Evolutionary conservation across 768 basidiomycete species (phyloP), one percentile per base, ranked within the genome.

Genomic region (Lactarius indigo): DNA sequence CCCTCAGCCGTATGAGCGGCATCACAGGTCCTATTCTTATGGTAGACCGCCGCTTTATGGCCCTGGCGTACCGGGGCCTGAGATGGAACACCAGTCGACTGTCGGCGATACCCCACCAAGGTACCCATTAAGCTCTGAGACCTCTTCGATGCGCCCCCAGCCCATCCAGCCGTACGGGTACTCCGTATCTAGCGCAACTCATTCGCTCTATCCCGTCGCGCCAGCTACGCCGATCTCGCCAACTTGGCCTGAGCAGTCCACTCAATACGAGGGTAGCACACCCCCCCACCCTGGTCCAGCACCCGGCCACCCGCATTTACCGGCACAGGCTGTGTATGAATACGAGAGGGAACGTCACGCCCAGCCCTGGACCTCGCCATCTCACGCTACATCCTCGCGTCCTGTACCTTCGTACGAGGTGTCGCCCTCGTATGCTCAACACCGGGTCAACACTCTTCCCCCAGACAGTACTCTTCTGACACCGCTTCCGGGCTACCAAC

Each of bases 381-480:
- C 61, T n/a, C 50, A 30, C 59, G 41, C 65, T n/a, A 5, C 44
- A 15, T 57, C 64, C 47, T 63, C 55, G 10, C 61, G 52, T 17
- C 56, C 65, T 8, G 64, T 55, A 35, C 7, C 64, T 6, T 23
- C 47, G 6, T 62, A 68, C 50, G 68, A 69, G 20, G 57, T 59
- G 28, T 62, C 65, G 12, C 39, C 68, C 7, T 62, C 68, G 52
- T 68, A 68, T 56, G 15, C 20, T 18, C 63, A 70, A 52, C 66
- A 73, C 61, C 62, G 68, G 56, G 61, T 72, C 64, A 68, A 69
- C 57, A 63, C 74, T 52, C 79, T 90, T 33, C 84, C 87, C 20
- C 77, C 84, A 35, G 83, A 86, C 72, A 89, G 86, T 75, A 90
- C 87, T 30, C 79, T 91, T 62, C 78, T 91, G 68, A 90, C 89